Evolutionary conservation across 2,329 filamentous ascomycete genomes (phyloP).

Genomic region (Venturia effusa): DNA sequence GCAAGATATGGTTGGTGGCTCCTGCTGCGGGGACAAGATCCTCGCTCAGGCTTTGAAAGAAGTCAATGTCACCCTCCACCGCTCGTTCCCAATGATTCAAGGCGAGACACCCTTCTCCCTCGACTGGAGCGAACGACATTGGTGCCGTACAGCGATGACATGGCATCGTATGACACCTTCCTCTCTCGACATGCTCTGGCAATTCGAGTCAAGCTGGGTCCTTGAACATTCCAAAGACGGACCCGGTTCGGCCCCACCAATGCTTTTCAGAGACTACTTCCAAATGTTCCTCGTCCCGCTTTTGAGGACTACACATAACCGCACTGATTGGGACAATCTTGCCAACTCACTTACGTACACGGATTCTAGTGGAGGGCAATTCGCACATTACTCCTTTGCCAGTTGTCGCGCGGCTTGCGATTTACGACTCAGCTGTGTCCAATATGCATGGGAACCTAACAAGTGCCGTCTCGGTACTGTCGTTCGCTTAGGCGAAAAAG

Average conservation of each 20-base stretch:
- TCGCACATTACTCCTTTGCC: constrained; percentile 6
- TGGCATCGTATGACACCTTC: constrained; percentile 23
- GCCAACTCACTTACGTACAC: neutral
- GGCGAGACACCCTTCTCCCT: constrained; percentile 30
- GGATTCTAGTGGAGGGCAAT: neutral
- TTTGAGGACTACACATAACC: constrained; percentile 5
- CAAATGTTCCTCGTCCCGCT: constrained; percentile 10
- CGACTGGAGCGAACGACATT: constrained; percentile 28
- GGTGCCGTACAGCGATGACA: constrained; percentile 32
- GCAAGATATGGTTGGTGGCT: constrained; percentile 21
- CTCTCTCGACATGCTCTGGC: constrained; percentile 21
- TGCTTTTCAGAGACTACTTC: constrained; percentile 12
- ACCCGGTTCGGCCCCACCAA: neutral
- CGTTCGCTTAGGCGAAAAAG: constrained; percentile 4
- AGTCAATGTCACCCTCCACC: constrained; percentile 25
- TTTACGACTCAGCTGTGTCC: constrained; percentile 7
- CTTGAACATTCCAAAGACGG: constrained; percentile 2
- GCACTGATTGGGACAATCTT: constrained; percentile 12
- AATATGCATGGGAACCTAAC: constrained; percentile 11
- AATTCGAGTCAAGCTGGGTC: constrained; percentile 22
- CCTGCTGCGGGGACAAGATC: constrained; percentile 28
- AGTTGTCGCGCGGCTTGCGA: constrained; percentile 12
- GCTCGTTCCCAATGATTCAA: constrained; percentile 32
- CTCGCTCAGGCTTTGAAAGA: constrained; percentile 25
- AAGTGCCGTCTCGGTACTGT: constrained; percentile 11